phyloP scores from a whole-genome alignment of 306 rosid species.

The Aeschynomene evenia region DNA sequence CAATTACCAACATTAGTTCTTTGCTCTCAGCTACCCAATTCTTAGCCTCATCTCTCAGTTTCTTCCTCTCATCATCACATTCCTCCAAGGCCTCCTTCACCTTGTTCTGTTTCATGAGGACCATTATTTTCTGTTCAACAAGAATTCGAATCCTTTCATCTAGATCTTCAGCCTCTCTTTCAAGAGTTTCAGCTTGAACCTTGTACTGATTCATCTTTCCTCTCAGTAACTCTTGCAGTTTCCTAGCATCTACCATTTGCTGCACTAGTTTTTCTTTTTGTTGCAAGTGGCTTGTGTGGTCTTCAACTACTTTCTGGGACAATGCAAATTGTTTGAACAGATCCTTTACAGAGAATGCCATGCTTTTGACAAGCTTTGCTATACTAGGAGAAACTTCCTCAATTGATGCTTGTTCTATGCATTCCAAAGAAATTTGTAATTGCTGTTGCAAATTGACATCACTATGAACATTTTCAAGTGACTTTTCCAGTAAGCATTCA shows the following conservation, averaged over 20 bases:
- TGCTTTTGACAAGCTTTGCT: constrained; percentile 4
- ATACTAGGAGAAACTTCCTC: constrained; percentile 11
- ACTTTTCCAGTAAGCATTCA: constrained; percentile 3
- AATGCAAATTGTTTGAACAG: not conserved
- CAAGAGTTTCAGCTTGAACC: not conserved
- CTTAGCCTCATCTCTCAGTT: constrained; percentile 24
- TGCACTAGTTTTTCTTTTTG: constrained; percentile 13
- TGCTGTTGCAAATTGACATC: constrained; percentile 15
- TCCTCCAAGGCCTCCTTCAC: constrained; percentile 10
- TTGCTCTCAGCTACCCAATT: not conserved
- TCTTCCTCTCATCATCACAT: constrained; percentile 14
- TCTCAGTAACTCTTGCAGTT: not conserved
- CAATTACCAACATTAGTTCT: constrained; percentile 6
- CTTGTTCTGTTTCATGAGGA: not conserved
- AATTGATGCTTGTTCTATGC: not conserved
- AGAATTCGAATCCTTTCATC: constrained; percentile 16
- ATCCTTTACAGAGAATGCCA: not conserved
- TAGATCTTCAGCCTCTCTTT: constrained; percentile 3
- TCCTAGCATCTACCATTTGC: not conserved
- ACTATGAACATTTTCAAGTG: constrained; percentile 6
- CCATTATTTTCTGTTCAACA: not conserved
- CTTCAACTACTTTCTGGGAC: constrained; percentile 25
- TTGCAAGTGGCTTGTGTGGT: constrained; percentile 9
- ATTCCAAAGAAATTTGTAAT: constrained; percentile 8
- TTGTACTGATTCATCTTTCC: not conserved